phyloP scores from a whole-genome alignment of 148 eudicot genomes.

The Drosera capensis region DNA sequence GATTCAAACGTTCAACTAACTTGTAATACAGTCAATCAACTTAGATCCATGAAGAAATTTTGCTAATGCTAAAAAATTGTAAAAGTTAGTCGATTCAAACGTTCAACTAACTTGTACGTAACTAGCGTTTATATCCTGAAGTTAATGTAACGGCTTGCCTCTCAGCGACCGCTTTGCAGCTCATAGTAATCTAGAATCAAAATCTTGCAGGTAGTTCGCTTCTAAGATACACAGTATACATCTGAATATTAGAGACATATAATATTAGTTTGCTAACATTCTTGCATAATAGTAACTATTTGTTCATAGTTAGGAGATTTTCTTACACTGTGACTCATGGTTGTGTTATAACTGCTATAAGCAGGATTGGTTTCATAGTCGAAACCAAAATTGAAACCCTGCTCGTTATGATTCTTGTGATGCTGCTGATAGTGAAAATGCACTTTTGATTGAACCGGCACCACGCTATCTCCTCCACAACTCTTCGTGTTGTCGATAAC shows the following conservation, averaged over 20 bases:
- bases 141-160: too few relatives aligned
- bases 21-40: not conserved
- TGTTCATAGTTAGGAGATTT: not conserved
- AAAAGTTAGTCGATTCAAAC: too few relatives aligned
- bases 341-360: constrained; percentile 23
- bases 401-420: too few relatives aligned
- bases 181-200: too few relatives aligned
- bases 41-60: too few relatives aligned
- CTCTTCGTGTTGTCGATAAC: constrained; percentile 32
- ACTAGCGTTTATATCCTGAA: too few relatives aligned
- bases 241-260: not conserved
- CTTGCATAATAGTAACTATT: not conserved
- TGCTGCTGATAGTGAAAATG: constrained; percentile 17
- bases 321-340: constrained; percentile 59
- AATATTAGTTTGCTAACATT: not conserved
- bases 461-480: constrained; percentile 40
- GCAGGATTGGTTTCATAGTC: constrained; percentile 38
- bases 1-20: too few relatives aligned
- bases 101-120: too few relatives aligned
- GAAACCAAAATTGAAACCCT: constrained; percentile 28
- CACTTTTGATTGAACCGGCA: constrained; percentile 38
- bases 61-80: too few relatives aligned
- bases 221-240: too few relatives aligned
- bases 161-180: too few relatives aligned
- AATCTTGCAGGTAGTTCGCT: too few relatives aligned